Evolutionary conservation across 2,329 filamentous ascomycete species (phyloP), one percentile per base, ranked within the genome.

Genomic region (Drechslerella coelobrocha): DNA sequence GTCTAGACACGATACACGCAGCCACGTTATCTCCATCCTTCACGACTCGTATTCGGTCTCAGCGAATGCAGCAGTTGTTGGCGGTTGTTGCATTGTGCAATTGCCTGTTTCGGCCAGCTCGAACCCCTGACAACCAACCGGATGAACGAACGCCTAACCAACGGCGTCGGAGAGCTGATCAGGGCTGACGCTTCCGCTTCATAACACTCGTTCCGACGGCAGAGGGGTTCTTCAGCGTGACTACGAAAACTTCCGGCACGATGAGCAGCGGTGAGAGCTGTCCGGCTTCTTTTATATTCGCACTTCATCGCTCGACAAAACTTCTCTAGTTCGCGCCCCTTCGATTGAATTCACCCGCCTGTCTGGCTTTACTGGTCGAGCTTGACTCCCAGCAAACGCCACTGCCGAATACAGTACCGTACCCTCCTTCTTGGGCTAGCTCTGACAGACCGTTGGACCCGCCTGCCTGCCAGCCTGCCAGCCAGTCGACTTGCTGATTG

Each of bases 281-380:
- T 24, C 26, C n/a, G 41, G 55, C 41, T 31, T 9, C 45, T 45
- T 52, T 48, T 34, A 57, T 53, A 45, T 62, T 57, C n/a, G n/a
- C n/a, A n/a, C n/a, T n/a, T n/a, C n/a, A n/a, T n/a, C n/a, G n/a
- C 19, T 69, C 60, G 27, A 47, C 56, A 69, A 37, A 26, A 51
- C 56, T 45, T 27, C 29, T 47, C 57, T 23, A 23, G 23, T 41
- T 31, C 51, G 45, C 29, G 27, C 29, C 53, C 37, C 59, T 47
- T 45, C 24, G 61, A 51, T 29, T 52, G 43, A 17, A 50, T 41
- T 48, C 52, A 39, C 51, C 23, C 45, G 19, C 45, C 59, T 21
- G 48, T 52, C 56, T 47, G 66, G 53, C 19, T 61, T 61, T 41
- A 59, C 66, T 63, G 66, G 66, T 60, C 59, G 66, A 71, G 66